Conservation (phyloP, 2,329 filamentous ascomycete species). For the Coniochaeta hoffmannii region DNA sequence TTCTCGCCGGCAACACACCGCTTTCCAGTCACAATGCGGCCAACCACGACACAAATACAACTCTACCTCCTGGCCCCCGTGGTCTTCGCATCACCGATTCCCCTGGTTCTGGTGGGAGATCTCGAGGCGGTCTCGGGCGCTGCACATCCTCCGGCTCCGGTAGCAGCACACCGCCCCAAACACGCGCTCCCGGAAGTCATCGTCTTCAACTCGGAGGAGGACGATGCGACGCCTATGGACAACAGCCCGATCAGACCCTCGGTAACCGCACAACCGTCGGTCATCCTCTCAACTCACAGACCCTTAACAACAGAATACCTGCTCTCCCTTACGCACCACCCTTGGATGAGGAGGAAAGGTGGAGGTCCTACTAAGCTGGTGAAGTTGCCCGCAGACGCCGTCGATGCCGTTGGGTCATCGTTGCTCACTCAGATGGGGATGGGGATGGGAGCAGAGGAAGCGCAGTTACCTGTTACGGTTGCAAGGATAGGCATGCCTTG, state of each 20-base stretch:
- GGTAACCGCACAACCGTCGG: constrained; percentile 8
- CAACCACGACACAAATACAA: constrained; percentile 6
- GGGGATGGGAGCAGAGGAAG: not conserved
- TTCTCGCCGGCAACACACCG: not conserved
- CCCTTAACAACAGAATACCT: constrained; percentile 12
- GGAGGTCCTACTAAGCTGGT: constrained; percentile 1
- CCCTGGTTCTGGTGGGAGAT: constrained; percentile 2
- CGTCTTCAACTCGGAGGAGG: not conserved
- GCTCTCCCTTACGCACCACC: constrained; percentile 6
- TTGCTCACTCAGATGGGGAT: not conserved
- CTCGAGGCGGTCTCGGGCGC: constrained; percentile 5
- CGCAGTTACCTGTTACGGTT: not conserved
- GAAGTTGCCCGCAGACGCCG: constrained; percentile 5
- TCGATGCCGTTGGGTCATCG: constrained; percentile 4
- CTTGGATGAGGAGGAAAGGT: not conserved
- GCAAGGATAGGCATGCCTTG: constrained; percentile 9
- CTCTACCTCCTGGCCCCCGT: constrained; percentile 9
- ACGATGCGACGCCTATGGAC: constrained; percentile 12
- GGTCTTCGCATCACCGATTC: constrained; percentile 8
- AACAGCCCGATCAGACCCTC: constrained; percentile 17
- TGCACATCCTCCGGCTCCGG: constrained; percentile 4
- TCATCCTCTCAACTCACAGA: constrained; percentile 12
- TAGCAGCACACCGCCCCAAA: constrained; percentile 1
- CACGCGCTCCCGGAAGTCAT: constrained; percentile 3
- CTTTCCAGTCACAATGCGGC: constrained; percentile 5